Evolutionary conservation across 208 protist species (phyloP), one percentile per base, ranked within the genome.

Genomic region (Leishmania arabica): DNA sequence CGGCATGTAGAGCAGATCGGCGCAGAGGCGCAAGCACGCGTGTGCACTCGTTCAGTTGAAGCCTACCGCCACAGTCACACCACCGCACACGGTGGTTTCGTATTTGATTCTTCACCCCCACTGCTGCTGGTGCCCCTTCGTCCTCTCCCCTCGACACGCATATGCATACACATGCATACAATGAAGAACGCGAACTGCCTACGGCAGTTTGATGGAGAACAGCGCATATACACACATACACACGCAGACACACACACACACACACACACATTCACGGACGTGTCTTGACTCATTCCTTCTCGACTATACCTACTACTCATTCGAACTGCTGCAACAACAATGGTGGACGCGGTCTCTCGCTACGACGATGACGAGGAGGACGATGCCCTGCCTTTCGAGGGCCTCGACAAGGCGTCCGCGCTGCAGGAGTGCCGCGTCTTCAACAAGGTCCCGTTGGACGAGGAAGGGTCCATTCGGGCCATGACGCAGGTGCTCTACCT

Each of bases 401-500:
- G 92, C 49, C 74, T 99, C 31, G 97, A 99, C 76, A 99, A 99
- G 91, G 91, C 94, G 34, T 86, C 89, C 17, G 95, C 98, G 24
- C 86, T 99, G 60, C 99, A 99, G 87, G 92, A 99, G 73, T 98
- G 96, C 72, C 93, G 98, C 68, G 88, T 98, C 64, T 99, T 99
- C 82, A 98, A 99, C 85, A 93, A 98, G 56, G 88, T 95, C 42
- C 92, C 95, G 6, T 82, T 99, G 31, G 91, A 99, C 73, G 84
- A 95, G 49, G 89, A 89, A 40, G 87, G 91, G 56, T 99, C 98
- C 85, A 87, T 93, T 34, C 80, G 86, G 9, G 88, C 99, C 62
- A 94, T 99, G 34, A 98, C 93, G 34, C 97, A 99, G 89, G 92
- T 99, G 24, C 91, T 99, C 24, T 99, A 99, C 80, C 89, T 99